Percentiles rank a stretch among this genome's conserved stretches.
Conservation (phyloP, 208 protist genomes). For the Crithidia fasciculata region DNA sequence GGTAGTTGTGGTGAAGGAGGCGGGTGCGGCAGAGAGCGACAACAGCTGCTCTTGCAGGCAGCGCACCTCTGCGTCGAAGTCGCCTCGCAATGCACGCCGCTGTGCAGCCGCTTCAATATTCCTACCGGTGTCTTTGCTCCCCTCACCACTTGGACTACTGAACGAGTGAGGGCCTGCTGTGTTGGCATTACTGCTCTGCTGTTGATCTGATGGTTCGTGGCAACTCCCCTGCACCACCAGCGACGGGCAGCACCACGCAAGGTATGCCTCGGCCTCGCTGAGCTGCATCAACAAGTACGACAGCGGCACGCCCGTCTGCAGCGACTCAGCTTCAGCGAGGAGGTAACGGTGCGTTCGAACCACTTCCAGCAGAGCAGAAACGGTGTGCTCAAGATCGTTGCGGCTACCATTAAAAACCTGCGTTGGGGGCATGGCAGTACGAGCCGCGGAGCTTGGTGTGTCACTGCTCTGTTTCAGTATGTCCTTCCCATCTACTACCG, state of each 20-base stretch:
- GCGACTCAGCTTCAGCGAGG: slow-evolving; percentile 42
- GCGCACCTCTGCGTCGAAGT: slow-evolving; percentile 10
- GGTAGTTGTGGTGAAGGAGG: too few relatives aligned
- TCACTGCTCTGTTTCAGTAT: too few relatives aligned
- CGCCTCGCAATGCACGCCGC: not conserved
- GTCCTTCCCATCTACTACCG: too few relatives aligned
- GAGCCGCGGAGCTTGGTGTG: too few relatives aligned
- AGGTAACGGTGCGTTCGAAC: slow-evolving; percentile 17
- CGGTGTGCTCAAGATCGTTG: not conserved
- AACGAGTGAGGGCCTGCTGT: too few relatives aligned
- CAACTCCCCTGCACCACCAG: too few relatives aligned
- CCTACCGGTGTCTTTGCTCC: not conserved
- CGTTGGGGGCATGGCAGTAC: not conserved
- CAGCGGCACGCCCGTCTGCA: slow-evolving; percentile 53
- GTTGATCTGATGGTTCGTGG: not conserved
- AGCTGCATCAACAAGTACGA: slow-evolving; percentile 30
- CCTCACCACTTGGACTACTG: not conserved
- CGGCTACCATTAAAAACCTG: not conserved
- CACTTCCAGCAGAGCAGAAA: slow-evolving; percentile 15
- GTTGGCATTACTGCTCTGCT: not conserved
- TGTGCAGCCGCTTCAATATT: too few relatives aligned
- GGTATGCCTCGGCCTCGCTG: slow-evolving; percentile 16
- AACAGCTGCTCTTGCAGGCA: not conserved
- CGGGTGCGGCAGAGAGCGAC: too few relatives aligned
- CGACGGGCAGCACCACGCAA: slow-evolving; percentile 1